phyloP scores from a whole-genome alignment of 148 eudicot species.

The Camellia granthamiana region DNA sequence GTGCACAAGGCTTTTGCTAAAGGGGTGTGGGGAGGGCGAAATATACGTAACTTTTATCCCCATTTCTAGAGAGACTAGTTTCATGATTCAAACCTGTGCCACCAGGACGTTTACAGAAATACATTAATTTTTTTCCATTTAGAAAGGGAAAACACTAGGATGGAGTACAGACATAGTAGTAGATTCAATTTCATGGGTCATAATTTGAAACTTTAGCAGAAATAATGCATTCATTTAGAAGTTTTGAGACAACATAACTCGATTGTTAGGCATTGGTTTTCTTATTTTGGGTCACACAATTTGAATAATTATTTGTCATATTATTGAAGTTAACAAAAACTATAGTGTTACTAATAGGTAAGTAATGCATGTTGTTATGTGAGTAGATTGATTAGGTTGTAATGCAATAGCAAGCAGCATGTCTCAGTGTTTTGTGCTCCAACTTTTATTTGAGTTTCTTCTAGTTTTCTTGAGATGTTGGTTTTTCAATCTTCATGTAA shows the following conservation, averaged over 20 bases:
- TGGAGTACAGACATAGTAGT: not conserved
- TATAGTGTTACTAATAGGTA: not conserved
- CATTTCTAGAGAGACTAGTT: too few relatives aligned
- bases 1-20: too few relatives aligned
- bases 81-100: too few relatives aligned
- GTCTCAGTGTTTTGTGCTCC: too few relatives aligned
- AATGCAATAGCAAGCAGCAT: not conserved
- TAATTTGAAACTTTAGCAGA: not conserved
- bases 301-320: not conserved
- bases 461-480: not conserved
- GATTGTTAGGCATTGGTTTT: not conserved
- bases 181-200: not conserved
- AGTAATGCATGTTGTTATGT: not conserved
- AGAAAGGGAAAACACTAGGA: not conserved
- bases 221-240: not conserved
- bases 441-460: not conserved
- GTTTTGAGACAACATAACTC: not conserved
- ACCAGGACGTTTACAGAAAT: too few relatives aligned
- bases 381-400: not conserved
- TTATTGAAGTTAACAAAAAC: not conserved
- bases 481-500: not conserved
- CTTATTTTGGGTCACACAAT: not conserved
- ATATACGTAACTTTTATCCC: too few relatives aligned
- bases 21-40: too few relatives aligned
- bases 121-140: not conserved